Evolutionary conservation across 2,329 filamentous ascomycete species (phyloP).

Genomic region (Fusarium haematococcum): DNA sequence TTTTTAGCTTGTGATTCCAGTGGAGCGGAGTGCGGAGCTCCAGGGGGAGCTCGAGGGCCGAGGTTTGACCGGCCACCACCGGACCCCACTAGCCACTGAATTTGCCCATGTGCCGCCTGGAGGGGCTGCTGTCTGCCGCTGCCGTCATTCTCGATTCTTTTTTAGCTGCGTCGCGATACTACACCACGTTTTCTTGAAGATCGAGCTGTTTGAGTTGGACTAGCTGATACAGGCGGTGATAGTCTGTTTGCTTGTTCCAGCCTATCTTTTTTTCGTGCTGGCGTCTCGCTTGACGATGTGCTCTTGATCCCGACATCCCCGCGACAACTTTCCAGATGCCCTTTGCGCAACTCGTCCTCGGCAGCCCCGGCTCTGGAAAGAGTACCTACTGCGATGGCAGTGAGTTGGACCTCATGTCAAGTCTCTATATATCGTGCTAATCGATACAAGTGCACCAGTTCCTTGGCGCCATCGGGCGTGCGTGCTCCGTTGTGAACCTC

Average conservation of each 20-base stretch:
- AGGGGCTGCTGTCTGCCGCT: conserved; percentile 37
- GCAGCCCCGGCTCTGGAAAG: conserved; percentile 95
- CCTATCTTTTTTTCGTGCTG: background rate
- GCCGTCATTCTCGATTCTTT: conserved; percentile 23
- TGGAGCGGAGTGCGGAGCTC: conserved; percentile 37
- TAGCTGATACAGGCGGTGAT: conserved; percentile 11
- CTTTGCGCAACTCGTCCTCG: conserved; percentile 84
- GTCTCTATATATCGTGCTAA: conserved; percentile 1
- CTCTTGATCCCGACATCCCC: conserved; percentile 34
- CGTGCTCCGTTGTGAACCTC: conserved; percentile 95
- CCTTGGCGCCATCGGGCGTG: conserved; percentile 92
- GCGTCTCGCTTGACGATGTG: conserved; percentile 35
- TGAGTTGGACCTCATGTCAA: conserved; percentile 53
- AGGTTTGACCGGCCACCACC: conserved; percentile 39
- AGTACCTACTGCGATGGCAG: conserved; percentile 98
- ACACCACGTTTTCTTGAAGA: conserved; percentile 8
- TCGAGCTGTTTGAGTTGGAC: background rate
- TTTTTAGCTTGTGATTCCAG: conserved; percentile 45
- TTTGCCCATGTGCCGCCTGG: conserved; percentile 37
- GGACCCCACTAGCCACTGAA: conserved; percentile 36
- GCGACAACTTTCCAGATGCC: conserved; percentile 59
- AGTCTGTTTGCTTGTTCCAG: conserved; percentile 17
- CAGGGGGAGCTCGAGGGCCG: conserved; percentile 39
- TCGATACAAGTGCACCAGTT: conserved; percentile 85
- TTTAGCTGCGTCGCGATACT: conserved; percentile 13